Evolutionary conservation across 495 filamentous ascomycete species (phyloP).

Genomic region (Copromyces sp.): DNA sequence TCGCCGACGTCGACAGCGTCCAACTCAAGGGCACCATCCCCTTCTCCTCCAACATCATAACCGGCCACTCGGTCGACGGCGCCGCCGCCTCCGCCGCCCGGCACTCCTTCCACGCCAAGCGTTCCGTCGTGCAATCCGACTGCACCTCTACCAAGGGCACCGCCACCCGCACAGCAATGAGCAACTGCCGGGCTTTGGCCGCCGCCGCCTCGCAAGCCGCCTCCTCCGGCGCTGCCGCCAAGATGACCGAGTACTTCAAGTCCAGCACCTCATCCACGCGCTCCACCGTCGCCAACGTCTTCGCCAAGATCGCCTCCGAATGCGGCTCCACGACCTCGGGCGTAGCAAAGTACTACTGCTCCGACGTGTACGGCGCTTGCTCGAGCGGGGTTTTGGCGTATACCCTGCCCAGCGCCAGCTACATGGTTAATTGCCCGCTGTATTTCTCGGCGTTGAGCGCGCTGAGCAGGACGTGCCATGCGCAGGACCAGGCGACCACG

Average conservation of each 20-base stretch:
- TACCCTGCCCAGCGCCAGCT: conserved; percentile 40
- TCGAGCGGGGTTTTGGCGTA: conserved; percentile 44
- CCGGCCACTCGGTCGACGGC: conserved; percentile 37
- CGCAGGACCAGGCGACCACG: conserved; percentile 50
- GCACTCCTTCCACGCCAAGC: conserved; percentile 36
- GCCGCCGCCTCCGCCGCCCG: conserved; percentile 35
- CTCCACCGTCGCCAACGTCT: conserved; percentile 40
- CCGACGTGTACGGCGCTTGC: conserved; percentile 41
- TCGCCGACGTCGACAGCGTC: conserved; percentile 37
- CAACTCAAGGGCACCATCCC: conserved; percentile 35
- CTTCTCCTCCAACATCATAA: conserved; percentile 38
- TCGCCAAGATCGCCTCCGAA: conserved; percentile 41
- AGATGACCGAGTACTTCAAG: conserved; percentile 55
- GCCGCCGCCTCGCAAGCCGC: conserved; percentile 45
- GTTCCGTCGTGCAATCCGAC: conserved; percentile 38
- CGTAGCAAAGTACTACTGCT: conserved; percentile 42
- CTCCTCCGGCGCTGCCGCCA: conserved; percentile 34
- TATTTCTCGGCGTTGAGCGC: conserved; percentile 42
- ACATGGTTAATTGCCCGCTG: conserved; percentile 47
- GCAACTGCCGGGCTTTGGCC: conserved; percentile 41
- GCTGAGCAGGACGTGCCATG: conserved; percentile 39
- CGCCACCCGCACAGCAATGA: conserved; percentile 36
- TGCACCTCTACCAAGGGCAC: conserved; percentile 36
- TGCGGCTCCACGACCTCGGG: conserved; percentile 29
- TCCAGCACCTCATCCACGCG: conserved; percentile 35